Conservation (phyloP, 768 basidiomycete genomes). For the Paxillus ammoniavirescens region DNA sequence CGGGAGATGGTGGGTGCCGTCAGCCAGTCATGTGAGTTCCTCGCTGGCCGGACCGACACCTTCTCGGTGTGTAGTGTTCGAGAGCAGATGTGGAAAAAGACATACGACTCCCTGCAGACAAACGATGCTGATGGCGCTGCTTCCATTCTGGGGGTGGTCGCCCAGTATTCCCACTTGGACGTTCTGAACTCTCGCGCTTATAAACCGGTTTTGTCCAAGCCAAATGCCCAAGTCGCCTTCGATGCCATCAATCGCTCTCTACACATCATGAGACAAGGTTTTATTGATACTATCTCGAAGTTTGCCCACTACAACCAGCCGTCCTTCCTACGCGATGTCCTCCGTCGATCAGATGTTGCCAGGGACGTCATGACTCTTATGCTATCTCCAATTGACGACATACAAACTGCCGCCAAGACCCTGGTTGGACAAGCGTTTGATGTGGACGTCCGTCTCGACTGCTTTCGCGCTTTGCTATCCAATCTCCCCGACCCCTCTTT, state of each 20-base stretch:
- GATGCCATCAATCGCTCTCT: conserved; percentile 64
- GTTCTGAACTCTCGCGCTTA: conserved; percentile 54
- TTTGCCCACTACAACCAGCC: conserved; percentile 64
- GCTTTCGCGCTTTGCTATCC: conserved; percentile 75
- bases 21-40: conserved; percentile 31
- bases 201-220: conserved; percentile 33
- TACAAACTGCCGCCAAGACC: conserved; percentile 74
- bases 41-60: conserved; percentile 26
- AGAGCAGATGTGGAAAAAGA: conserved; percentile 64
- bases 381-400: conserved; percentile 75
- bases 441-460: conserved; percentile 85
- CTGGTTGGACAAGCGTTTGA: conserved; percentile 86
- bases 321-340: conserved; percentile 49
- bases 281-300: conserved; percentile 58
- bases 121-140: conserved; percentile 59
- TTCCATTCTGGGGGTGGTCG: conserved; percentile 55
- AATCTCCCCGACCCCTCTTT: conserved; percentile 65
- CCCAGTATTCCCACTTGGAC: conserved; percentile 67
- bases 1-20: conserved; percentile 32
- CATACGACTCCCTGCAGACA: conserved; percentile 58
- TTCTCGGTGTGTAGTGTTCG: conserved; percentile 44
- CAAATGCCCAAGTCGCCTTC: conserved; percentile 36
- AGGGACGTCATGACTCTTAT: conserved; percentile 64
- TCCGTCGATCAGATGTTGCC: conserved; percentile 55
- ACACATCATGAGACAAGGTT: conserved; percentile 54